Evolutionary conservation across 1,284 basidiomycete species (phyloP).

Genomic region (Puccinia polysora): DNA sequence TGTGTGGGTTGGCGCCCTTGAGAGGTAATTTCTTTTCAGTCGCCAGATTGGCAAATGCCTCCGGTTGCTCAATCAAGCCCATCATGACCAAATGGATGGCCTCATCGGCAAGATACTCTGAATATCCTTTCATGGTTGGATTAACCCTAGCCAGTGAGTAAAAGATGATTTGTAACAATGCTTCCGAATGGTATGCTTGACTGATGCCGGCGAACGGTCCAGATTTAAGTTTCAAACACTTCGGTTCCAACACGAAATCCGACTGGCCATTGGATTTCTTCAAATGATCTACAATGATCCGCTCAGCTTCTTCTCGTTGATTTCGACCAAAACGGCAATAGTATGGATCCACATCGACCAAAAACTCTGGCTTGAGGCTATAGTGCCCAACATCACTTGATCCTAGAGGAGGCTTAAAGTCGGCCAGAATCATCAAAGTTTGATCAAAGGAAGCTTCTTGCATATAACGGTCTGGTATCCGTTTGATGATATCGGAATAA

Average conservation of each 20-base stretch:
- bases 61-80: constrained; percentile 66
- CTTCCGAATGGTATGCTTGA: constrained; percentile 63
- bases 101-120: constrained; percentile 82
- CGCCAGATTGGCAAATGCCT: constrained; percentile 62
- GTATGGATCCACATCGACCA: constrained; percentile 86
- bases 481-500: constrained; percentile 86
- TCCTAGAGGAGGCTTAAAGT: constrained; percentile 74
- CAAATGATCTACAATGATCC: constrained; percentile 65
- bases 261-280: constrained; percentile 59
- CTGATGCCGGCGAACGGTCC: constrained; percentile 67
- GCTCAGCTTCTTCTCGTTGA: constrained; percentile 88
- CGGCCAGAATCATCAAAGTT: constrained; percentile 72
- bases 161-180: constrained; percentile 70
- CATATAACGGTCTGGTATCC: constrained; percentile 80
- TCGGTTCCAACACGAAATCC: constrained; percentile 71
- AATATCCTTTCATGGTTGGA: constrained; percentile 57
- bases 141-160: constrained; percentile 58
- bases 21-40: constrained; percentile 53
- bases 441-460: constrained; percentile 81
- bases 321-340: constrained; percentile 95
- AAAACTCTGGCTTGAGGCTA: constrained; percentile 76
- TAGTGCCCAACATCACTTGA: constrained; percentile 77
- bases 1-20: constrained; percentile 39
- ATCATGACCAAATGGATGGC: constrained; percentile 79
- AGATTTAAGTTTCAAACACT: constrained; percentile 61